phyloP scores from a whole-genome alignment of 441 rosid species.

The Bruguiera hainesii region DNA sequence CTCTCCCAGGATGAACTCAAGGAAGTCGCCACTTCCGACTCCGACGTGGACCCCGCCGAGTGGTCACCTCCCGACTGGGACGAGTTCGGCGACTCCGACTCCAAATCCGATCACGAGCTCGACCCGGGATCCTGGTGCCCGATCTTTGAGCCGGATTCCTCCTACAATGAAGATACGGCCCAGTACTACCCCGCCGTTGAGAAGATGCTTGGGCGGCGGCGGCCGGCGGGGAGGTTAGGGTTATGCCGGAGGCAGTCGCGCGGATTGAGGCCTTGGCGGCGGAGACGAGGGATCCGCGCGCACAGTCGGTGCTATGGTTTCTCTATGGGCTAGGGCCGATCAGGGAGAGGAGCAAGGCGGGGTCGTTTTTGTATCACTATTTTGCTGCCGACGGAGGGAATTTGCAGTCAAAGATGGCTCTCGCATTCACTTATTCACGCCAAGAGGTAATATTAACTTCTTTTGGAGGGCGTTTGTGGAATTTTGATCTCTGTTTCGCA shows the following conservation, averaged over 20 bases:
- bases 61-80: slow-evolving; percentile 65
- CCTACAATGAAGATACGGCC: slow-evolving; percentile 17
- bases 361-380: slow-evolving; percentile 67
- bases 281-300: slow-evolving; percentile 58
- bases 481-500: not conserved
- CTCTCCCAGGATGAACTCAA: slow-evolving; percentile 87
- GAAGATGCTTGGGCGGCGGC: slow-evolving; percentile 58
- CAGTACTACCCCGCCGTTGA: slow-evolving; percentile 54
- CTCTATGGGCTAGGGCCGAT: slow-evolving; percentile 68
- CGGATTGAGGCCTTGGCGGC: slow-evolving; percentile 56
- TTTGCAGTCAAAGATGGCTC: slow-evolving; percentile 91
- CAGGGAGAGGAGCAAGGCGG: slow-evolving; percentile 71
- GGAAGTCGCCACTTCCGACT: slow-evolving; percentile 41
- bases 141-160: slow-evolving; percentile 62
- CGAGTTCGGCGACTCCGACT: slow-evolving; percentile 71
- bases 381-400: slow-evolving; percentile 75
- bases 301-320: slow-evolving; percentile 72
- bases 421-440: slow-evolving; percentile 79
- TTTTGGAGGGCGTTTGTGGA: not conserved
- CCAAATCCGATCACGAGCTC: slow-evolving; percentile 73
- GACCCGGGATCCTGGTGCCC: slow-evolving; percentile 96
- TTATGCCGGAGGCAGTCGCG: slow-evolving; percentile 64
- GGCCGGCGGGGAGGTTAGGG: slow-evolving; percentile 46
- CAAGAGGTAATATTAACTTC: slow-evolving; percentile 63
- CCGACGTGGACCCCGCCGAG: slow-evolving; percentile 24